These are phyloP conservation scores for Evernia prunastri DNA, from an alignment of 495 filamentous ascomycete genomes.

Conservation along the genomic window DNA sequence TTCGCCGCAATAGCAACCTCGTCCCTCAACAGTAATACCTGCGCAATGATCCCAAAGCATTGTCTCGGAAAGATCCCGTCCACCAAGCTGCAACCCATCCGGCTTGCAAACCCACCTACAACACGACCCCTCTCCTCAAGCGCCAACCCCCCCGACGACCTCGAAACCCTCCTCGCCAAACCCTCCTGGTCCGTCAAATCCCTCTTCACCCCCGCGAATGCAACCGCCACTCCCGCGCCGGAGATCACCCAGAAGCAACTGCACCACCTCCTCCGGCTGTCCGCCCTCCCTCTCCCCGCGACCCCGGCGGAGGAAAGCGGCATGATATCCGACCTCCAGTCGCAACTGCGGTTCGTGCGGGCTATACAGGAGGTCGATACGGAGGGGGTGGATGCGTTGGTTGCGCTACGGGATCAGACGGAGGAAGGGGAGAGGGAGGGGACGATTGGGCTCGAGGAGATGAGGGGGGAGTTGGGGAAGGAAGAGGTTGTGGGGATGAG, in stretches of 20 bases:
- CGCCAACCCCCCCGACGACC: constrained; percentile 28
- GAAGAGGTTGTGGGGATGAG: constrained; percentile 49
- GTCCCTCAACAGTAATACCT: not conserved
- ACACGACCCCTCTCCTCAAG: not conserved
- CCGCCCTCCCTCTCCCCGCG: constrained; percentile 71
- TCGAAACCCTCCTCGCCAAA: constrained; percentile 55
- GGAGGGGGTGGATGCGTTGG: constrained; percentile 59
- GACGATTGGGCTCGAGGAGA: constrained; percentile 43
- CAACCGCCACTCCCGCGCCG: constrained; percentile 29
- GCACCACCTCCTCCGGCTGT: constrained; percentile 82
- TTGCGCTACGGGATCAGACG: constrained; percentile 77
- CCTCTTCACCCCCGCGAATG: constrained; percentile 49
- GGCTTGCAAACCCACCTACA: not conserved
- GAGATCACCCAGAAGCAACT: constrained; percentile 52
- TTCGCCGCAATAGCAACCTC: not conserved
- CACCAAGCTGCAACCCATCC: not conserved
- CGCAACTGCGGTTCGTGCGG: constrained; percentile 84
- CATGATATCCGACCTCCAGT: constrained; percentile 67
- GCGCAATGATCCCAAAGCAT: not conserved
- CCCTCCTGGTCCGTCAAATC: constrained; percentile 83
- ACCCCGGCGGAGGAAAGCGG: constrained; percentile 48
- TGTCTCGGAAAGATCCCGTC: not conserved
- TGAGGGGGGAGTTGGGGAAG: constrained; percentile 43
- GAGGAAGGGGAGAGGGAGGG: constrained; percentile 44
- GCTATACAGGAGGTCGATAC: constrained; percentile 79